Conservation (phyloP, 208 protist species). For the Trypanosoma boissoni region DNA sequence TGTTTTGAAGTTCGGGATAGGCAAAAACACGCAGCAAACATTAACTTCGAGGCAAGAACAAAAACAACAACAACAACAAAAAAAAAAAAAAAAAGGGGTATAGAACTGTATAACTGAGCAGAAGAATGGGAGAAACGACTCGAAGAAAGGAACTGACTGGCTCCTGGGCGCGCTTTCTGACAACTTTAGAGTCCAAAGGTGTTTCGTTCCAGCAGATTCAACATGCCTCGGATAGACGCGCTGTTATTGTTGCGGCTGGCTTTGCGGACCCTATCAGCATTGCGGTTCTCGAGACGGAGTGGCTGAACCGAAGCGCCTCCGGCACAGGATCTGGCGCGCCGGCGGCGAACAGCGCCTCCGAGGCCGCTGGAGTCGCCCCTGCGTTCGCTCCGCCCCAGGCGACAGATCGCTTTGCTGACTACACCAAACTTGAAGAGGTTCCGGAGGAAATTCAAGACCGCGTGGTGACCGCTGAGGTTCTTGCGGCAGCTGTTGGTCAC, state of each 20-base stretch:
- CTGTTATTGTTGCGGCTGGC: conserved; percentile 66
- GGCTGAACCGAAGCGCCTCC: conserved; percentile 34
- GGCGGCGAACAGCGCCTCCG: no score
- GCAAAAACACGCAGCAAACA: background rate
- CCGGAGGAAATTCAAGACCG: conserved; percentile 84
- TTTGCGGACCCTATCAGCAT: conserved; percentile 75
- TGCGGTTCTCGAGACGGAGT: conserved; percentile 84
- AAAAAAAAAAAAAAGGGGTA: background rate
- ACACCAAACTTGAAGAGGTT: conserved; percentile 40
- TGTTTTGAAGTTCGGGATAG: no score
- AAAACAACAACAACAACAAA: background rate
- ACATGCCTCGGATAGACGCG: conserved; percentile 53
- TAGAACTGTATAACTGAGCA: background rate
- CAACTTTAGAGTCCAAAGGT: conserved; percentile 54
- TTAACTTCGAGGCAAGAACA: background rate
- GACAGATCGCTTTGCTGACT: conserved; percentile 17
- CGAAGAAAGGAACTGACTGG: background rate
- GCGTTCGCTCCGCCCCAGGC: background rate
- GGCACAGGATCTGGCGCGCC: no score
- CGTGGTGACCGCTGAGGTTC: conserved; percentile 58
- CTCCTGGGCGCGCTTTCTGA: conserved; percentile 64
- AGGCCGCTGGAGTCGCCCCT: background rate
- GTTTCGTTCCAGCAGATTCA: conserved; percentile 76
- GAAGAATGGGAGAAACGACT: background rate
- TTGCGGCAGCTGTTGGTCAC: conserved; percentile 62